Base-by-base conservation (phyloP, 2,329 filamentous ascomycete species). In the Sphaerostilbella broomeana region DNA sequence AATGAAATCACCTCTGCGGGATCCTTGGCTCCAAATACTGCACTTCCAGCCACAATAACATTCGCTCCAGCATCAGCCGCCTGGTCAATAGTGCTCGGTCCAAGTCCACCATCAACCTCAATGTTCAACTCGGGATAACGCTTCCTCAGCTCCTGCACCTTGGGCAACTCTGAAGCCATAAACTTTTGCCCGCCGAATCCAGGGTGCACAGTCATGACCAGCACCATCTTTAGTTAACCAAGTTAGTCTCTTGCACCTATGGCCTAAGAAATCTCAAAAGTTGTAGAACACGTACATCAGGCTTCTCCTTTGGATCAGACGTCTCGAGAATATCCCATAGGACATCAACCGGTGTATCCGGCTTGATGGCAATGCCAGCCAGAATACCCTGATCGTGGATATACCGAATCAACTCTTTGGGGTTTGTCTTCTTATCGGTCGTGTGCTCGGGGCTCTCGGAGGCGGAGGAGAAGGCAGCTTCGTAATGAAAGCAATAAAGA, bases 401-500 rank as follows among this genome's bases (percentile, higher is more conserved):
- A 60, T 90, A 95, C 52, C 77, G 77, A 53, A 97, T 86, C 53
- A 98, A 69, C 51, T 90, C 86, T 56, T 79, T 81, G 5, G 92
- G 90, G 55, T 67, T 88, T 3, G 90, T 97, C 61, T 79, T 83
- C 44, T 70, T 62, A 40, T 84, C 83, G 11, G 78, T 79, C 38
- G 68, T 73, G 40, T 73, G 75, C 52, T 84, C 79, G 33, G 90
- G 89, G 39, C 74, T 79, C 57, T 89, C 86, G 54, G 89, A 88
- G 24, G 85, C 87, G 29, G 84, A 86, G 35, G 86, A 94, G 51
- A 92, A 76, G 48, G 92, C 92, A 18, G 92, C 92, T 68, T 98
- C 92, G 66, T 97, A 97, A 72, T 98, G 92, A 73, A 98, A 98
- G 73, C 92, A 97, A 72, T 98, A 98, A n/a, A 98, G 75, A 63